Percentiles rank a stretch among this genome's conserved stretches.
Evolutionary conservation across 2,329 filamentous ascomycete species (phyloP).

Genomic region (Sclerotinia sclerotiorum): DNA sequence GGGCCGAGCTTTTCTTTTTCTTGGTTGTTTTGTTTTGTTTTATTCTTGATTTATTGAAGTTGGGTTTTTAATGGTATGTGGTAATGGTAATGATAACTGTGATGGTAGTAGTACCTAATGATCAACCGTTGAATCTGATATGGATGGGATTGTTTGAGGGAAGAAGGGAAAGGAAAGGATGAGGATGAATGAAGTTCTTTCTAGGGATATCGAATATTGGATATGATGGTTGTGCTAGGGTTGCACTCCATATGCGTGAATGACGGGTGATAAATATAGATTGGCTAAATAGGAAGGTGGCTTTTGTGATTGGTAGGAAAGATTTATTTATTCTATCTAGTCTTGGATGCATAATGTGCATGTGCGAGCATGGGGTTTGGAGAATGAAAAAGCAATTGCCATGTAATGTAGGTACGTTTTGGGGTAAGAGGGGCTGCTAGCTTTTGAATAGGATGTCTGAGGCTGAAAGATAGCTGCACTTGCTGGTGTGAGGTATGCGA

Average conservation of each 20-base stretch:
- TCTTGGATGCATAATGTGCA: not conserved
- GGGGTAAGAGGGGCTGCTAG: not conserved
- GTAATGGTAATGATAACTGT: no score
- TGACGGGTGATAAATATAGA: conserved; percentile 6
- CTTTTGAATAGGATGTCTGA: not conserved
- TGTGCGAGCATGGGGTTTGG: not conserved
- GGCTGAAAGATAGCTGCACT: not conserved
- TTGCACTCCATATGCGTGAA: not conserved
- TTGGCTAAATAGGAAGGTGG: conserved; percentile 2
- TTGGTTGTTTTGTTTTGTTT: no score
- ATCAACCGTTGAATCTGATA: not conserved
- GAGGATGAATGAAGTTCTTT: not conserved
- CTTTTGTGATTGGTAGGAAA: not conserved
- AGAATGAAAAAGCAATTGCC: not conserved
- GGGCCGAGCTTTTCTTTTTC: not conserved
- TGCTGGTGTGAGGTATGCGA: not conserved
- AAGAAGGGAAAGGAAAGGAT: not conserved
- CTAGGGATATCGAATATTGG: not conserved
- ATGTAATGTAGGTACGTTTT: not conserved
- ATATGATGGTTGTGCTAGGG: conserved; percentile 1
- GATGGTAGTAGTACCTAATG: not conserved
- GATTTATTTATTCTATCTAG: not conserved
- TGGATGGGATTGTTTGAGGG: not conserved
- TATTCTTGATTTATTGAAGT: no score
- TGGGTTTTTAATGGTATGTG: no score